Base-by-base conservation (phyloP, 2,329 filamentous ascomycete genomes). In the Madurella fahalii region DNA sequence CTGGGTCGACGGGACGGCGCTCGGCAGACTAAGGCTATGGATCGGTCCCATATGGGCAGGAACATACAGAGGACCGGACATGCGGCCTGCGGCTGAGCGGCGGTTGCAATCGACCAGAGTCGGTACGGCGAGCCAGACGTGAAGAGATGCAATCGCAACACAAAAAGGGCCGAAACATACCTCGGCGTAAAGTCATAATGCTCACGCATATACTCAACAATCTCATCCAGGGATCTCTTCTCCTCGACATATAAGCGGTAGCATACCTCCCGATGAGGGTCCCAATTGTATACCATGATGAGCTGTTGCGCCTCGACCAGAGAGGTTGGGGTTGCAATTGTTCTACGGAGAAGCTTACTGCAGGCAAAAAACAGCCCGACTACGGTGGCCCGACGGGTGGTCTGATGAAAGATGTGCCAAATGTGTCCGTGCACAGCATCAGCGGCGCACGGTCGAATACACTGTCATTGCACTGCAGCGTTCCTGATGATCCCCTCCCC, bases 221-320 rank as follows among this genome's bases (percentile, higher is more conserved):
- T 86, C 61, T 92, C 84, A 64, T 87, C 83, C 54, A 92, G 73
- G 40, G 83, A 81, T 72, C 81, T 86, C 63, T 83, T 83, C 72
- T 94, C 86, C 56, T 85, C 81, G 62, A 93, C 89, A 65, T 91
- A 94, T 65, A 94, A 80, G 61, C 82, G 80, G 40, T 69, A 69
- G 63, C 73, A 74, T 64, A 65, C 70, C 50, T 74, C 68, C 63
- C 68, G 69, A 60, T 78, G 69, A 13, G 63, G 61, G n/a, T 73
- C 72, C 75, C 76, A 78, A 56, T 75, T 67, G 65, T 77, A 78
- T 17, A 72, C 74, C 76, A 77, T 78, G 44, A 30, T 61, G 45
- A 31, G 31, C 30, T 18, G 39, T 31, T 20, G 16, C 11, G 12
- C 20, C 30, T 30, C 43, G 15, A 15, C 40, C 16, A 71, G 34